A percentile compares a stretch with the other conserved stretches of the same genome.
phyloP scores from a whole-genome alignment of 2,329 filamentous ascomycete genomes.

The Polytolypa hystricis region DNA sequence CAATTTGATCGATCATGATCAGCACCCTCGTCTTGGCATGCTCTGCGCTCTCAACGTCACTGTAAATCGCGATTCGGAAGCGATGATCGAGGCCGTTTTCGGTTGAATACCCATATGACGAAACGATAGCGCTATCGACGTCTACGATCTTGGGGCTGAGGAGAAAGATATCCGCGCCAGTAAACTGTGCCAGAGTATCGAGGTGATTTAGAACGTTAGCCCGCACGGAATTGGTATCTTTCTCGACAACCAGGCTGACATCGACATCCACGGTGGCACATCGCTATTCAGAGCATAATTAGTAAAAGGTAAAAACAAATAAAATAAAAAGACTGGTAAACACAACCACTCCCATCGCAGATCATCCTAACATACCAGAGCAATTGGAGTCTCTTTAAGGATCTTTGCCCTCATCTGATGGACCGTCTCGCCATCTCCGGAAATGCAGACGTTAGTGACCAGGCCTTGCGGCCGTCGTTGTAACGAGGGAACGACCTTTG shows the following conservation, averaged over 20 bases:
- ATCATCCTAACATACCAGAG: constrained; percentile 68
- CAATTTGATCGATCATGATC: constrained; percentile 94
- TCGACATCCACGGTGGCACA: constrained; percentile 91
- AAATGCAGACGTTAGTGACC: constrained; percentile 82
- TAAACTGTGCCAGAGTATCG: constrained; percentile 75
- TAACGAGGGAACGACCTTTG: constrained; percentile 49
- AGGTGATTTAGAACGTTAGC: constrained; percentile 70
- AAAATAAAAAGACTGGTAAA: constrained; percentile 12
- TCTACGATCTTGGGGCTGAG: constrained; percentile 77
- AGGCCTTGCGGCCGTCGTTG: constrained; percentile 43
- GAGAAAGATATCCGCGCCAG: constrained; percentile 92
- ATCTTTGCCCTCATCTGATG: constrained; percentile 84
- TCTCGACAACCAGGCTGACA: constrained; percentile 77
- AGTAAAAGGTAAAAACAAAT: constrained; percentile 11
- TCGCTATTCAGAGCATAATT: constrained; percentile 49
- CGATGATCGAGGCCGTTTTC: constrained; percentile 76
- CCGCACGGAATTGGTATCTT: constrained; percentile 55
- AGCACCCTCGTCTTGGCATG: constrained; percentile 93
- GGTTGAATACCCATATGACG: constrained; percentile 64
- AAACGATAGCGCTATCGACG: constrained; percentile 62
- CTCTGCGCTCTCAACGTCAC: constrained; percentile 88
- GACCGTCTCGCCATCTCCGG: constrained; percentile 75
- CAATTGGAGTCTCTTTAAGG: constrained; percentile 82
- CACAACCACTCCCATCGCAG: too few relatives aligned
- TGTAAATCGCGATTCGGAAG: constrained; percentile 87